These are phyloP conservation scores for Termitomyces sp. DNA, from an alignment of 1,284 basidiomycete species.

Conservation along the genomic window DNA sequence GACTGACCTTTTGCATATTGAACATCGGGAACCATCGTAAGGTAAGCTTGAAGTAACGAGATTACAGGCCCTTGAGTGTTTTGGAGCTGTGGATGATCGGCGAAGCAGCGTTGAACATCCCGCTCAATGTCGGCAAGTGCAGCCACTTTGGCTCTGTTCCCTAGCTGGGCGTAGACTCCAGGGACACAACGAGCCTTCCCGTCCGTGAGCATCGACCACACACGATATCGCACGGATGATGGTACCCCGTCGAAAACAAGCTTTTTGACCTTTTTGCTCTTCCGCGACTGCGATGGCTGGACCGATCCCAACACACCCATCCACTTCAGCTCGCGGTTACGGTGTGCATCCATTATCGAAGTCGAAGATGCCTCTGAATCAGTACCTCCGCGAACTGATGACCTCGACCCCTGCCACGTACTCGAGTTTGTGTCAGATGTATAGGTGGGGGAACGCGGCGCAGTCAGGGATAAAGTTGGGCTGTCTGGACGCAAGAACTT, in stretches of 20 bases:
- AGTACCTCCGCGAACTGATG: slow-evolving; percentile 1
- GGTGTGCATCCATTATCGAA: slow-evolving; percentile 59
- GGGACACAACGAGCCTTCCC: slow-evolving; percentile 64
- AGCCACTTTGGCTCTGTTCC: slow-evolving; percentile 51
- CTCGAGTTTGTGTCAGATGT: slow-evolving; percentile 14
- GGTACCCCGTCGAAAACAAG: slow-evolving; percentile 80
- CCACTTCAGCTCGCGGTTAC: slow-evolving; percentile 74
- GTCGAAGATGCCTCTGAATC: slow-evolving; percentile 24
- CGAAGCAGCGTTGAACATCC: slow-evolving; percentile 52
- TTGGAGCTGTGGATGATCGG: slow-evolving; percentile 50
- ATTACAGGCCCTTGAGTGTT: slow-evolving; percentile 50
- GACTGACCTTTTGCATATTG: slow-evolving; percentile 55
- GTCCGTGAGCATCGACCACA: slow-evolving; percentile 81
- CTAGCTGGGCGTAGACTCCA: slow-evolving; percentile 67
- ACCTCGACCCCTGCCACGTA: slow-evolving; percentile 5
- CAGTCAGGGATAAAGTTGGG: slow-evolving; percentile 41
- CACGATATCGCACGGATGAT: slow-evolving; percentile 75
- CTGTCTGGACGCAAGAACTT: slow-evolving; percentile 41
- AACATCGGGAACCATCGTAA: slow-evolving; percentile 78
- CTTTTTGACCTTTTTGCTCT: slow-evolving; percentile 82
- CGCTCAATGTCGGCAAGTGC: slow-evolving; percentile 54
- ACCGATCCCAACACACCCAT: slow-evolving; percentile 60
- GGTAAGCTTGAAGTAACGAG: slow-evolving; percentile 65
- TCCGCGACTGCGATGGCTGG: slow-evolving; percentile 60
- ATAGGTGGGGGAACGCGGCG: slow-evolving; percentile 25